Evolutionary conservation across 2,329 filamentous ascomycete genomes (phyloP), one percentile per base, ranked within the genome.

Genomic region (Aureobasidium musti): DNA sequence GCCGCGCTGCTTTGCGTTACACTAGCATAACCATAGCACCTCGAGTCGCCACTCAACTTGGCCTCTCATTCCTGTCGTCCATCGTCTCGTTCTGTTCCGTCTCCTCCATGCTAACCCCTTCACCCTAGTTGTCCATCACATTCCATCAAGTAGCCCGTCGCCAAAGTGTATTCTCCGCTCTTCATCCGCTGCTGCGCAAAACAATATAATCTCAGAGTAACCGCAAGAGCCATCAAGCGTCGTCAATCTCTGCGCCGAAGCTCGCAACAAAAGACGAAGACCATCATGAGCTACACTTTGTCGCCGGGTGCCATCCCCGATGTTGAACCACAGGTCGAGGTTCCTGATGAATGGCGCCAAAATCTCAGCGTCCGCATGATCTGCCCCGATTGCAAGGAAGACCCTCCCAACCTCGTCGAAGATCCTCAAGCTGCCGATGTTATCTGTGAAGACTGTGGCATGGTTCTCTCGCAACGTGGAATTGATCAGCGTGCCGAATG

Each of bases 401-500:
- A 87, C 64, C 95, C 95, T n/a, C 94, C 95, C 5, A 93, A 97
- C 70, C 83, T 99, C 41, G 86, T 95, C 53, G 95, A 98, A 76
- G 95, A 98, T 77, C 95, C 94, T 76, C 92, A 92, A 6, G 91
- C 89, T 41, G 91, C 92, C 70, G 95, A 99, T 78, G 91, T 96
- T 77, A 92, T 99, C 65, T 99, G 95, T 77, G 90, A 86, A 67
- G 92, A 90, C 69, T 99, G 95, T 74, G 95, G 95, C 43, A 84
- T 97, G 39, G 95, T 99, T 6, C 86, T 99, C 35, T 90, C 91
- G 68, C 91, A 94, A 74, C 90, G 92, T 71, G 92, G 95, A 76
- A 93, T 99, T 75, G 96, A 99, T 76, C 96, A 91, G 68, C 90
- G 96, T 69, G 97, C 92, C 56, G 95, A 99, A 81, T 99, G 95